phyloP scores from a whole-genome alignment of 345 rosid genomes.

The Lepidium africanum region DNA sequence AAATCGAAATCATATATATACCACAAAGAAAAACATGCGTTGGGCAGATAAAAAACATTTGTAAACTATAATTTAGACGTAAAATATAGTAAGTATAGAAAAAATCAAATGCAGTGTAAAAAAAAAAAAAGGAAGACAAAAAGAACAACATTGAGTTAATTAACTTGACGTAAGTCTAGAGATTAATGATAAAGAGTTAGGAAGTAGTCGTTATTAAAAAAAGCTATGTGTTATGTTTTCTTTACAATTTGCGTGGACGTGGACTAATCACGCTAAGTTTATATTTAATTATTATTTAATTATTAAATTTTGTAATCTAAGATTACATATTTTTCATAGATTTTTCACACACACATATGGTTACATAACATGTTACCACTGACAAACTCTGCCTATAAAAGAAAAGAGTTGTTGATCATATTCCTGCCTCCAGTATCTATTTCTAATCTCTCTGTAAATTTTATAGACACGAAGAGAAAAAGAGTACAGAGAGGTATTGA shows the following conservation, averaged over 20 bases:
- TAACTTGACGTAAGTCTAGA: too few species aligned
- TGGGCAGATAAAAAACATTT: background rate
- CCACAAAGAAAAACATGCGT: background rate
- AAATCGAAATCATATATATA: background rate
- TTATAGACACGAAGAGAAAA: background rate
- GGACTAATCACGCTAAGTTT: conserved; percentile 7
- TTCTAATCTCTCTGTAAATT: background rate
- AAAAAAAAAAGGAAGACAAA: too few species aligned
- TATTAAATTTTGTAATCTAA: background rate
- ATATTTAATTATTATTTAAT: background rate
- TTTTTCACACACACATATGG: too few species aligned
- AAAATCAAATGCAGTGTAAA: too few species aligned
- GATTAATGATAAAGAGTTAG: background rate
- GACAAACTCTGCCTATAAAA: conserved; percentile 20
- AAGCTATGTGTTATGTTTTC: conserved; percentile 13
- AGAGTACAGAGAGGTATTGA: too few species aligned
- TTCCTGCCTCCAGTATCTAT: conserved; percentile 19
- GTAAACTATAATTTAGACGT: background rate
- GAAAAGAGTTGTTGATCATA: conserved; percentile 8
- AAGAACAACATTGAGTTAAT: too few species aligned
- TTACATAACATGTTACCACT: too few species aligned
- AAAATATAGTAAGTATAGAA: too few species aligned
- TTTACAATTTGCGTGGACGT: conserved; percentile 15
- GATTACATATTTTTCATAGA: background rate
- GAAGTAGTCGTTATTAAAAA: conserved; percentile 21